Base-by-base conservation (phyloP, 371 early-diverging fungal species). In the Mucor sp. region DNA sequence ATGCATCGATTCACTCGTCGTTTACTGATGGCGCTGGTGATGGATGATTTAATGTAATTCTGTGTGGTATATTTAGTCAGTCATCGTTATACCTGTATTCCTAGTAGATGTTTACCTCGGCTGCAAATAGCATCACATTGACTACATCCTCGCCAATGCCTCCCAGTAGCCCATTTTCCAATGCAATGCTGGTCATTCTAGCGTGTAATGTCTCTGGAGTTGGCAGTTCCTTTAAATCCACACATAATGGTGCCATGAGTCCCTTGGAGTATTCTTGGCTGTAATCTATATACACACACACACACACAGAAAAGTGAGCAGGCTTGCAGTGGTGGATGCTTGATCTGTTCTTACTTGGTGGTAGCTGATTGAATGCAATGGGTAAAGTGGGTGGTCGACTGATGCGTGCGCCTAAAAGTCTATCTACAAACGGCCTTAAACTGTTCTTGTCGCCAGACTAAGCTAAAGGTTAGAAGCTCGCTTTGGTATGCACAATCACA, bases 101-200 rank as follows among this genome's bases (percentile, higher is more conserved):
- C n/a, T n/a, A n/a, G n/a, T n/a, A n/a, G n/a, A n/a, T n/a, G n/a
- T n/a, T 63, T 82, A 85, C 90, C 81, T 92, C 93, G 62, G 91
- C 84, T 3, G 90, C 90, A 69, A 90, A 89, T 23, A 91, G 62
- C 84, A 92, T 82, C 23, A 90, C 80, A 67, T 89, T 86, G 21
- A 90, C 88, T 6, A 85, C 78, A 37, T 90, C 90, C 32, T 88
- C 86, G 17, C 85, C 82, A 0, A 90, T 87, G 8, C 93, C 93
- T 12, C 87, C 89, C 30, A 87, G 53, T 53, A 92, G 71, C 2
- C 92, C 92, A 65, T 90, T 85, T 70, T 93, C 91, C 65, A 90
- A 65, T 6, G 92, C 91, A 30, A 90, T 83, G 6, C 89, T 86
- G 6, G 86, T 86, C 91, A 93, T 90, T 37, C 93, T 79, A n/a